These are phyloP conservation scores for Coprinopsis cinerea DNA, from an alignment of 768 basidiomycete species.

Conservation along the genomic window DNA sequence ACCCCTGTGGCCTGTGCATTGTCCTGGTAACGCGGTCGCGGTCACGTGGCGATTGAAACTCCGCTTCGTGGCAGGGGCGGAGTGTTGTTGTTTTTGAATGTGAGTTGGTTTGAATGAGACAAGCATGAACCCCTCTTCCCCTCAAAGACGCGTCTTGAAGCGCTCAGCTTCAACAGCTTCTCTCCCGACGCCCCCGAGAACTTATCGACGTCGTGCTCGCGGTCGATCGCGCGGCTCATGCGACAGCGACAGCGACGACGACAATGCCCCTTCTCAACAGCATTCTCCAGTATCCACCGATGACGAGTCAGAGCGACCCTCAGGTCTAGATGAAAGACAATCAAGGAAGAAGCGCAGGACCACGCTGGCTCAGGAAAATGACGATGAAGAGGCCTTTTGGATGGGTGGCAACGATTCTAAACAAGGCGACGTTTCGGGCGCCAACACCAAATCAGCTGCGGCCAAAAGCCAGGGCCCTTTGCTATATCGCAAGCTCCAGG, in stretches of 20 bases:
- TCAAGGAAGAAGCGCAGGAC: constrained; percentile 35
- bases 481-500: constrained; percentile 29
- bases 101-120: neutral
- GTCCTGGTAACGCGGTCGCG: neutral
- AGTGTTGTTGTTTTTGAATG: constrained; percentile 2
- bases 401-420: constrained; percentile 23
- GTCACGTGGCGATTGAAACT: constrained; percentile 7
- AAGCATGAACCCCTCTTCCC: constrained; percentile 11
- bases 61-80: neutral
- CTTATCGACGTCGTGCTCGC: constrained; percentile 43
- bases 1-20: neutral
- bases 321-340: constrained; percentile 16
- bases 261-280: constrained; percentile 16
- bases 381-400: constrained; percentile 52
- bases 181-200: constrained; percentile 62
- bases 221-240: constrained; percentile 36
- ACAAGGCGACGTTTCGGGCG: constrained; percentile 4
- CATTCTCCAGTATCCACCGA: constrained; percentile 23
- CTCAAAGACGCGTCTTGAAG: constrained; percentile 40
- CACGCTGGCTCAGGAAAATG: constrained; percentile 25
- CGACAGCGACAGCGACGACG: constrained; percentile 40
- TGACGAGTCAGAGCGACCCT: constrained; percentile 25
- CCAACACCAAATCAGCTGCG: neutral
- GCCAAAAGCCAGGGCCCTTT: constrained; percentile 20
- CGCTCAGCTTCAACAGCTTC: constrained; percentile 61